Evolutionary conservation across 116 monocot species (phyloP).

Genomic region (Zostera marina): DNA sequence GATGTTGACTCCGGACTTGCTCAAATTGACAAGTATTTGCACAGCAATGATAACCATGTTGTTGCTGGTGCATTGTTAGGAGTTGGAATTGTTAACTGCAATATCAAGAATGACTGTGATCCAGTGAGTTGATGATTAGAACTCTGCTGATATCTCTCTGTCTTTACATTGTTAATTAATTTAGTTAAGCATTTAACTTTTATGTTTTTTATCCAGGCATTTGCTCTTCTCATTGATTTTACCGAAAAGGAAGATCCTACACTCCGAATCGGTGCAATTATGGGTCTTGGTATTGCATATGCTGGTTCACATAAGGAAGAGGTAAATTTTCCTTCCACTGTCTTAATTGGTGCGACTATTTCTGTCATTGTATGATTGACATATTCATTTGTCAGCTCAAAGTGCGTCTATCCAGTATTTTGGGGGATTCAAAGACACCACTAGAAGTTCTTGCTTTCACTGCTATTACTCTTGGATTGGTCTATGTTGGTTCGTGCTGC

Average conservation of each 20-base stretch:
- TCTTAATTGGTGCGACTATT: background rate
- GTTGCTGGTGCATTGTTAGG: conserved; percentile 90
- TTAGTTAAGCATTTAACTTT: conserved; percentile 4
- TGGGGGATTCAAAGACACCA: conserved; percentile 62
- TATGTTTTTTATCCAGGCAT: conserved; percentile 30
- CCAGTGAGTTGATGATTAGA: conserved; percentile 40
- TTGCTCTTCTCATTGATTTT: conserved; percentile 70
- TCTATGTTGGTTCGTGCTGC: conserved; percentile 89
- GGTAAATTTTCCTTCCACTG: conserved; percentile 16
- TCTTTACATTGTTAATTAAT: background rate
- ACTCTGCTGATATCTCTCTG: background rate
- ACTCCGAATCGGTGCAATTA: conserved; percentile 76
- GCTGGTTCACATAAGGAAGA: conserved; percentile 95
- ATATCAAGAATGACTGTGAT: conserved; percentile 89
- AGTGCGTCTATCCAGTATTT: conserved; percentile 31
- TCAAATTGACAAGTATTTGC: conserved; percentile 90
- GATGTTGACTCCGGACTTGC: conserved; percentile 86
- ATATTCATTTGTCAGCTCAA: conserved; percentile 28
- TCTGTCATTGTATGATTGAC: background rate
- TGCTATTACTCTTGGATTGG: conserved; percentile 70
- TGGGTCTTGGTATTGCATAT: conserved; percentile 97
- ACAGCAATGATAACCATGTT: conserved; percentile 87
- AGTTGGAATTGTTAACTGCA: conserved; percentile 94
- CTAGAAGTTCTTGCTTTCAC: conserved; percentile 86
- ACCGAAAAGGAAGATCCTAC: conserved; percentile 67